These are phyloP conservation scores for Acanthamoeba pearcei DNA, from an alignment of 208 protist species.

Conservation along the genomic window DNA sequence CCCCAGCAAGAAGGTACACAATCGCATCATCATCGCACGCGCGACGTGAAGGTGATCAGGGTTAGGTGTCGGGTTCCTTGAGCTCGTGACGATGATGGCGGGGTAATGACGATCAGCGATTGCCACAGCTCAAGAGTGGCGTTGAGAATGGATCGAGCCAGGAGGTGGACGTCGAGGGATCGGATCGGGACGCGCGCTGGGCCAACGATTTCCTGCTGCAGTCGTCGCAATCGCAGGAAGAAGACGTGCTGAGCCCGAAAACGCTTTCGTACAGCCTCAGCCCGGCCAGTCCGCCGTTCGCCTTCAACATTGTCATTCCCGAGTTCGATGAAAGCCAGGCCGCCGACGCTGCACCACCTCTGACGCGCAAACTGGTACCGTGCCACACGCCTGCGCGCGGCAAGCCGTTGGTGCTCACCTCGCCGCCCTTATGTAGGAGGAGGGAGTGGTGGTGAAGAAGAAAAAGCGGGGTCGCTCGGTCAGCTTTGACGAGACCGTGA, in stretches of 20 bases:
- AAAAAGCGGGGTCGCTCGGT: not conserved
- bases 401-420: too few relatives aligned
- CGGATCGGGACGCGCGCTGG: not conserved
- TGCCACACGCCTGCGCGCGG: too few relatives aligned
- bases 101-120: not conserved
- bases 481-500: not conserved
- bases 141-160: not conserved
- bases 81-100: too few relatives aligned
- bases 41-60: not conserved
- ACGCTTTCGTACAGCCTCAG: not conserved
- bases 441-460: not conserved
- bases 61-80: not conserved
- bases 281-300: not conserved
- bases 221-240: conserved; percentile 2
- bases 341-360: too few relatives aligned
- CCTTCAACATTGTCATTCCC: conserved; percentile 45
- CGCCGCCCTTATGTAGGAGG: too few relatives aligned
- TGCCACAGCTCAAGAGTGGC: not conserved
- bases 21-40: not conserved
- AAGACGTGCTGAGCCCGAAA: not conserved
- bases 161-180: not conserved
- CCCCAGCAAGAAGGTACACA: not conserved
- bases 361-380: not conserved
- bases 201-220: not conserved
- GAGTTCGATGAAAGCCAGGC: not conserved